A percentile compares a stretch with the other conserved stretches of the same genome.
phyloP scores from a whole-genome alignment of 2,329 filamentous ascomycete species.

The Exophiala bonariae region DNA sequence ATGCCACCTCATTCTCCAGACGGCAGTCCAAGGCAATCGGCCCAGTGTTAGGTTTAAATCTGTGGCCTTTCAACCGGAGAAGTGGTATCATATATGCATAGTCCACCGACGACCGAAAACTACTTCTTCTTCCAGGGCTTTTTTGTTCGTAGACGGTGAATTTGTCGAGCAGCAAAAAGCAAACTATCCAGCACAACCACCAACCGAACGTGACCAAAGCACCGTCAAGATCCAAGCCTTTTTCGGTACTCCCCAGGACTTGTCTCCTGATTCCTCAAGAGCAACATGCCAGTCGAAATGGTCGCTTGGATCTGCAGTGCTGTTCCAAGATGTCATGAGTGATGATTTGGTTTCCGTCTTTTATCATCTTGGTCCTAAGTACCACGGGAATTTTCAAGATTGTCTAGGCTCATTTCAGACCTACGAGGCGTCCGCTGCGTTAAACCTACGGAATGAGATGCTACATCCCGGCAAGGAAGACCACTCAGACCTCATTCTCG shows the following conservation, averaged over 20 bases:
- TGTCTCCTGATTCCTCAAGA: constrained; percentile 70
- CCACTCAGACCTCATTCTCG: constrained; percentile 84
- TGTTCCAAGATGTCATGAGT: constrained; percentile 83
- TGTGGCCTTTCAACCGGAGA: constrained; percentile 69
- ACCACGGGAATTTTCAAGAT: constrained; percentile 95
- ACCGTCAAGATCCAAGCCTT: constrained; percentile 77
- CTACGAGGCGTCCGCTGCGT: constrained; percentile 84
- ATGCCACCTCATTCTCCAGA: constrained; percentile 91
- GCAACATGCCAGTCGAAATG: constrained; percentile 76
- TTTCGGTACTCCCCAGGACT: constrained; percentile 84
- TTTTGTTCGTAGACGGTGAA: constrained; percentile 88
- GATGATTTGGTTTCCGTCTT: constrained; percentile 92
- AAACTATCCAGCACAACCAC: constrained; percentile 78
- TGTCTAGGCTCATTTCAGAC: constrained; percentile 95
- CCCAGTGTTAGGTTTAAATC: constrained; percentile 94
- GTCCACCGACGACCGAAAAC: constrained; percentile 79
- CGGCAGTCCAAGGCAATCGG: constrained; percentile 79
- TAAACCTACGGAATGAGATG: constrained; percentile 89
- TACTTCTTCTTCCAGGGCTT: constrained; percentile 75
- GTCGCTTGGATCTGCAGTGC: constrained; percentile 85
- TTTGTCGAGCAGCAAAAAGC: constrained; percentile 91
- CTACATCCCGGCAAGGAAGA: constrained; percentile 88
- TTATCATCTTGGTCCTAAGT: constrained; percentile 83
- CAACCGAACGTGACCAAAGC: constrained; percentile 55
- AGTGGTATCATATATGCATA: constrained; percentile 92